Percentiles rank a stretch among this genome's conserved stretches.
These are phyloP conservation scores for Urostyla sp. DNA, from an alignment of 73 alveolate species.

Conservation along the genomic window DNA sequence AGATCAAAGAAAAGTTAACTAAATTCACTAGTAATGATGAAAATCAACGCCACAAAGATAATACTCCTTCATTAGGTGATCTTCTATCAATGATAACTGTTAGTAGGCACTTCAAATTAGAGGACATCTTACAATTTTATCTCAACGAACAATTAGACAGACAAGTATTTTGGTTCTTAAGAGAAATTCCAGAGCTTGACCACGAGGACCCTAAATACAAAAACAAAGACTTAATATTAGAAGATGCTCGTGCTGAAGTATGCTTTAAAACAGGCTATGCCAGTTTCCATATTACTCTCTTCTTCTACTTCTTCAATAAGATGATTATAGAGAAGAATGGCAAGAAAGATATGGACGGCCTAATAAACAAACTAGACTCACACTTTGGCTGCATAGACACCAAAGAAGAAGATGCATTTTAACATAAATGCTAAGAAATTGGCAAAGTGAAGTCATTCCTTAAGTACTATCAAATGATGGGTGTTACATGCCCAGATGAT, in stretches of 20 bases:
- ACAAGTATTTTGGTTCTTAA: constrained; percentile 95
- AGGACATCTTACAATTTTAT: constrained; percentile 84
- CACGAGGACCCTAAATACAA: constrained; percentile 70
- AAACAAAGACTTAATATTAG: constrained; percentile 63
- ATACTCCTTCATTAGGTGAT: constrained; percentile 92
- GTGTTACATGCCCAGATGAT: constrained; percentile 72
- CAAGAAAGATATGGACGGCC: constrained; percentile 27
- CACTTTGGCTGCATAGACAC: constrained; percentile 83
- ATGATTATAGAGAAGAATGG: constrained; percentile 65
- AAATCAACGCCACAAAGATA: constrained; percentile 87
- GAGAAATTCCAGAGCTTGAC: constrained; percentile 91
- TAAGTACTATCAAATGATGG: constrained; percentile 81
- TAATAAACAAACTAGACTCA: constrained; percentile 58
- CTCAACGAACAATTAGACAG: constrained; percentile 92
- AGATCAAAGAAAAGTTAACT: constrained; percentile 79
- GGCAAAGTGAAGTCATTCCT: constrained; percentile 76
- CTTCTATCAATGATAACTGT: constrained; percentile 82
- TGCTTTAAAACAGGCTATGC: constrained; percentile 89
- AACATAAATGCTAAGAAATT: constrained; percentile 76
- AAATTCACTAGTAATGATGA: constrained; percentile 86
- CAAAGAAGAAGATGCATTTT: constrained; percentile 78
- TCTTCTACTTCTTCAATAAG: constrained; percentile 78
- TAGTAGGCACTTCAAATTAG: constrained; percentile 75
- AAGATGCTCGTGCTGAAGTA: constrained; percentile 87
- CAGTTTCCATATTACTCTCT: constrained; percentile 87